These are phyloP conservation scores for Geranium brycei DNA, from an alignment of 345 rosid species.

Conservation along the genomic window DNA sequence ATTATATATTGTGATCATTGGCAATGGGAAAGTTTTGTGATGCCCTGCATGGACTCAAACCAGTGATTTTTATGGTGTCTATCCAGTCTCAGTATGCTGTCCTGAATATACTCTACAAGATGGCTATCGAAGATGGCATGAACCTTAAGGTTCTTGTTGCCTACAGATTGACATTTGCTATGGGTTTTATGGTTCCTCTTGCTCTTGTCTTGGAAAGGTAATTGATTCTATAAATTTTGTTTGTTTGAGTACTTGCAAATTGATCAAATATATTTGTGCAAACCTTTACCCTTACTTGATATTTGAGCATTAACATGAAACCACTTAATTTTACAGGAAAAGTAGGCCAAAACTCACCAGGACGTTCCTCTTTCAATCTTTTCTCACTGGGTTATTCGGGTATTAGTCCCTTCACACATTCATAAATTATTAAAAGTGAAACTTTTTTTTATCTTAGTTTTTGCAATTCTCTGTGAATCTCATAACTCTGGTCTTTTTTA, in stretches of 20 bases:
- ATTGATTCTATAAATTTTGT: not conserved
- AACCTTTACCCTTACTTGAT: not conserved
- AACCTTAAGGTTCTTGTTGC: slow-evolving; percentile 3
- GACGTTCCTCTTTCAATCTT: slow-evolving; percentile 8
- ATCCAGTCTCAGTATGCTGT: slow-evolving; percentile 2
- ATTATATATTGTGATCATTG: too few relatives aligned
- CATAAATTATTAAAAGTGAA: not conserved
- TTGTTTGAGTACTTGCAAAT: not conserved
- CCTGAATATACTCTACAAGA: slow-evolving; percentile 1
- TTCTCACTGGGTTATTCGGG: slow-evolving; percentile 13
- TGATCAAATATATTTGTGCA: not conserved
- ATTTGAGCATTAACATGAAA: not conserved
- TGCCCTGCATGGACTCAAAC: too few relatives aligned
- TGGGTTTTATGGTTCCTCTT: not conserved
- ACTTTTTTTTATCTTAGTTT: too few relatives aligned
- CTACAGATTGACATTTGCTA: slow-evolving; percentile 6
- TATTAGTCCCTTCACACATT: not conserved
- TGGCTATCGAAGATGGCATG: slow-evolving; percentile 10
- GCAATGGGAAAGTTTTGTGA: too few relatives aligned
- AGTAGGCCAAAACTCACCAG: slow-evolving; percentile 10
- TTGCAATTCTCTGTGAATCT: too few relatives aligned
- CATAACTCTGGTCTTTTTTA: too few relatives aligned
- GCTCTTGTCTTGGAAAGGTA: slow-evolving; percentile 8
- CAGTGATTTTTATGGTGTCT: slow-evolving; percentile 1
- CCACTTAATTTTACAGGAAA: slow-evolving; percentile 1